Conservation (phyloP, 2,329 filamentous ascomycete species). For the Hypoxylon rubiginosum region DNA sequence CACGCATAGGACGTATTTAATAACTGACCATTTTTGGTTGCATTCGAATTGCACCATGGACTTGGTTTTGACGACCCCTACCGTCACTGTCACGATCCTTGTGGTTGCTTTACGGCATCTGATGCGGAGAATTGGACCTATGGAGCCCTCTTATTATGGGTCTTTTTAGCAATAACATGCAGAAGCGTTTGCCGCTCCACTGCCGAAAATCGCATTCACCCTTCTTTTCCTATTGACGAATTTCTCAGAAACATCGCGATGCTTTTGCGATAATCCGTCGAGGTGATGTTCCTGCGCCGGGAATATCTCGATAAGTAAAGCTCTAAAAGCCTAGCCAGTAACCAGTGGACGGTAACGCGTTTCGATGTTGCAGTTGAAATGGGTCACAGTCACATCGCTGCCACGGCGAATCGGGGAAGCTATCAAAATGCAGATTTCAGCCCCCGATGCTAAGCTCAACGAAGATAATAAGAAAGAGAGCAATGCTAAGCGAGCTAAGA, state of each 20-base stretch:
- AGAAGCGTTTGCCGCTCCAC: neutral
- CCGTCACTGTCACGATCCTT: conserved; percentile 1
- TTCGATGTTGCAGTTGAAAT: conserved; percentile 18
- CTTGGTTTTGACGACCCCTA: neutral
- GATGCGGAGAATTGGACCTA: conserved; percentile 21
- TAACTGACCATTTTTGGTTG: conserved; percentile 14
- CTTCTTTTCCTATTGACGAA: neutral
- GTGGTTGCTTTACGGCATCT: conserved; percentile 13
- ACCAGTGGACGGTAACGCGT: conserved; percentile 14
- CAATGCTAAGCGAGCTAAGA: neutral
- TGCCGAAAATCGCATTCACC: neutral
- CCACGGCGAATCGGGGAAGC: conserved; percentile 24
- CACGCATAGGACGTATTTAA: conserved; percentile 21
- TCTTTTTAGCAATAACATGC: neutral
- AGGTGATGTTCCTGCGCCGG: neutral
- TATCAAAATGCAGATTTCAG: conserved; percentile 39
- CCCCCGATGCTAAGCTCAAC: conserved; percentile 37
- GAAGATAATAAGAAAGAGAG: conserved; percentile 8
- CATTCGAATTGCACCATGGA: conserved; percentile 3
- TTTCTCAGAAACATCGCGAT: neutral
- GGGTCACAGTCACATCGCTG: conserved; percentile 20
- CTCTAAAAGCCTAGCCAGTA: conserved; percentile 5
- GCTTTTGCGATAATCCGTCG: neutral
- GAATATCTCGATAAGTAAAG: neutral
- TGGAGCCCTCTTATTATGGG: neutral